Base-by-base conservation (phyloP, 2,329 filamentous ascomycete species). In the Helotiales sp. region DNA sequence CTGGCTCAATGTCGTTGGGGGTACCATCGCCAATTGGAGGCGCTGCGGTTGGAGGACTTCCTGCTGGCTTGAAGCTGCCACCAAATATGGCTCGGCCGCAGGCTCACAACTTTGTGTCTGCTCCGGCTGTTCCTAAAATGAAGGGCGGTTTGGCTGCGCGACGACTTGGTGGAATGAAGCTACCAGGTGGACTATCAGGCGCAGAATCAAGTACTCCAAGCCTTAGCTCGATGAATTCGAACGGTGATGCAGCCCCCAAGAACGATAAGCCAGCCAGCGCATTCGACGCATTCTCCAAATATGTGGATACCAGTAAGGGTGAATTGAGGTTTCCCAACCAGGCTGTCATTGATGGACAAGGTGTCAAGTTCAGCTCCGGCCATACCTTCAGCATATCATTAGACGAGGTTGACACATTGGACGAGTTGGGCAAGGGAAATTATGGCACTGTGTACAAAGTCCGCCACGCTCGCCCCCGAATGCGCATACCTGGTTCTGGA, bases 391-490 rank as follows among this genome's bases (percentile, higher is more conserved):
- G 83, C 69, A 98, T 99, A 70, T 98, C 93, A 3, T 80, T 99
- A 40, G 93, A 99, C 70, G 93, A 99, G 73, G 90, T 99, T 5
- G 91, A 98, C 67, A 93, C 91, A 1, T 72, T 98, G 57, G 91
- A 93, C 61, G 95, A 99, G 76, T 78, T 99, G 12, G 95, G 95
- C 47, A 99, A 98, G 75, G 95, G 95, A 38, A 99, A 99, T 72
- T 99, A 99, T 69, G 95, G 95, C 59, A 98, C 93, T 1, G 95
- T 99, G 3, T 98, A 96, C 81, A 97, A 95, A 74, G 95, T 98
- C 57, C 86, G 88, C 67, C 95, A 99, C 75, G 86, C 89, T 56
- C 87, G 91, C 69, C 81, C 81, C 12, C 74, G 75, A 51, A 74
- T 77, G 17, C 82, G 82, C 0, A 79, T 84, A 33, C 85, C 87